Base-by-base conservation (phyloP, 768 basidiomycete genomes). In the Vararia minispora region DNA sequence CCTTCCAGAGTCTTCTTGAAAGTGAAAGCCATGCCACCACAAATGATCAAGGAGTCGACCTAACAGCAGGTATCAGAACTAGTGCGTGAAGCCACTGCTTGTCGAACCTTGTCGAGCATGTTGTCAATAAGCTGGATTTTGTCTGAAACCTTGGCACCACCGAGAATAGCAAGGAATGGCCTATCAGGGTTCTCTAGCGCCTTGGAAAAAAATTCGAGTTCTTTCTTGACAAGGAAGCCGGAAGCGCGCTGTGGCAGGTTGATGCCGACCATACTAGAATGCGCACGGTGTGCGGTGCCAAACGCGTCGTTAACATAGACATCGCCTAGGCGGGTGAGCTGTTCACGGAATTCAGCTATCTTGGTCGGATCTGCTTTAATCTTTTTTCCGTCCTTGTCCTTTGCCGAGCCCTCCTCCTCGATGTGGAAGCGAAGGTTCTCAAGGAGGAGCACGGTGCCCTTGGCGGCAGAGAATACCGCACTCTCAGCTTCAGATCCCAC, bases 241-340 rank as follows among this genome's bases (percentile, higher is more conserved):
- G 94, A 79, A 2, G 94, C 94, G 49, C 90, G 74, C 61, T 94
- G 83, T 6, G 82, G 79, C 13, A 98, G 72, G 57, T 94, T 77
- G 52, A 99, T 72, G 51, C 94, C 94, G 49, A 99, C 94, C 92
- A 99, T 97, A 52, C 87, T 91, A 0, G 94, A 97, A 61, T 99
- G 94, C 7, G 90, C 91, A 49, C 94, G 89, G 61, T 99, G 94
- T 35, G 92, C 94, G 31, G 94, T 99, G 34, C 94, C 94, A 57
- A 99, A 99, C 18, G 94, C 94, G 58, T 99, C 94, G 66, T 99
- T 99, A 59, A 99, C 71, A 60, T 97, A 98, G 47, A 99, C 82
- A 54, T 97, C 91, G 37, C 92, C 92, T 49, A 99, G 80, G 40
- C 69, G 72, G 40, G 94, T 97, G 50, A 99, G 77, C 25, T 78